Percentiles rank a stretch among this genome's conserved stretches.
These are phyloP conservation scores for Trypanosoma melophagium DNA, from an alignment of 208 protist genomes.

Conservation along the genomic window DNA sequence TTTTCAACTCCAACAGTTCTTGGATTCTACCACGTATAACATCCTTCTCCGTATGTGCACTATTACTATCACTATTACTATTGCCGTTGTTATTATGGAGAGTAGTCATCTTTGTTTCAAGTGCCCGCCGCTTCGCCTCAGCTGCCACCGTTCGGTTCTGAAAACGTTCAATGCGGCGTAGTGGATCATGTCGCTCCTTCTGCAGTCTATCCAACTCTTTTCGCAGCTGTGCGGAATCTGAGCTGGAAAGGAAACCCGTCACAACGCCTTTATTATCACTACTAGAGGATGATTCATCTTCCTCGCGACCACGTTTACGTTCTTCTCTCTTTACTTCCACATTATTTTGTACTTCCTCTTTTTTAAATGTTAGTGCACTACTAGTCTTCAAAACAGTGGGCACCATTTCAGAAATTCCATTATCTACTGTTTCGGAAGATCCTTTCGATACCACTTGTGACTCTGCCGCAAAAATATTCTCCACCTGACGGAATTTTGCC, in stretches of 20 bases:
- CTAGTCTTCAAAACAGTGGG: neutral
- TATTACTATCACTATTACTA: too few species aligned
- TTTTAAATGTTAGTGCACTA: conserved; percentile 19
- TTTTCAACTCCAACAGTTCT: conserved; percentile 30
- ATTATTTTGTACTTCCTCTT: conserved; percentile 14
- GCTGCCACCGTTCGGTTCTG: conserved; percentile 66
- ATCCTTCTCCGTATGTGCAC: conserved; percentile 23
- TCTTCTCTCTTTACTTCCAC: conserved; percentile 2
- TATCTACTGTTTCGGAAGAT: neutral
- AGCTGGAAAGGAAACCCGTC: conserved; percentile 60
- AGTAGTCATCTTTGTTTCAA: conserved; percentile 18
- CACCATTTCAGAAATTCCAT: neutral
- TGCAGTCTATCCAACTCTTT: conserved; percentile 64
- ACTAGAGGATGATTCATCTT: neutral
- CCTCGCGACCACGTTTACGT: conserved; percentile 14
- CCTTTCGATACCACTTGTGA: neutral
- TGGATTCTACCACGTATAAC: conserved; percentile 24
- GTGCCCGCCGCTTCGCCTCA: conserved; percentile 46
- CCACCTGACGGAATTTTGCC: conserved; percentile 49
- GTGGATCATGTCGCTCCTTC: conserved; percentile 72
- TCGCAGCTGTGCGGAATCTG: conserved; percentile 50
- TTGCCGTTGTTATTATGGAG: neutral
- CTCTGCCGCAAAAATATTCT: conserved; percentile 76
- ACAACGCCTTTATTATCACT: conserved; percentile 15
- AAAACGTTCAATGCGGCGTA: conserved; percentile 51